phyloP scores from a whole-genome alignment of 2,329 filamentous ascomycete species.

The Penicillium sp. region DNA sequence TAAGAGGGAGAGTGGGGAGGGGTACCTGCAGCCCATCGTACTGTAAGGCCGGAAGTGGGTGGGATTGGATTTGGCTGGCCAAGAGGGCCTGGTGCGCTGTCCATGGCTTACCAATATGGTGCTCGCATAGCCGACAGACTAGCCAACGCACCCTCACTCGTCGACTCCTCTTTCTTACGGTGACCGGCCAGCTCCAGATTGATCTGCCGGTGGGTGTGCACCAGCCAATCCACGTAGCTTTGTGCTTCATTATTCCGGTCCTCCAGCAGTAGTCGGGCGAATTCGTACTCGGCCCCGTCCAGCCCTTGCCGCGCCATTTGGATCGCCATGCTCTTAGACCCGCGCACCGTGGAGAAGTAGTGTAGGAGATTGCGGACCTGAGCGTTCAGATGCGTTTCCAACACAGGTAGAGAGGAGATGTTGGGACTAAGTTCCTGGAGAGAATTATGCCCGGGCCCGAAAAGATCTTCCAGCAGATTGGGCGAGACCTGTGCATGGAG shows the following conservation, averaged over 20 bases:
- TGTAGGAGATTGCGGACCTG: slow-evolving; percentile 93
- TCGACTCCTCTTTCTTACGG: slow-evolving; percentile 48
- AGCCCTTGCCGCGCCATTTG: slow-evolving; percentile 90
- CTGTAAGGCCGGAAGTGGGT: neutral
- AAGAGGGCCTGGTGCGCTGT: neutral
- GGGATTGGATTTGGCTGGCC: neutral
- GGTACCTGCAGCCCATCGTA: slow-evolving; percentile 5
- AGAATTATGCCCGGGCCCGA: slow-evolving; percentile 71
- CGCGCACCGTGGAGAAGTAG: slow-evolving; percentile 76
- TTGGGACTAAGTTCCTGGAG: slow-evolving; percentile 81
- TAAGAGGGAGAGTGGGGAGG: neutral
- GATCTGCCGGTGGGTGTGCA: slow-evolving; percentile 89
- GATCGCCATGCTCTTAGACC: slow-evolving; percentile 83
- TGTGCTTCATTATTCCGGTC: slow-evolving; percentile 97
- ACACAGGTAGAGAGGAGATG: slow-evolving; percentile 73
- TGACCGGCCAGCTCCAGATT: slow-evolving; percentile 72
- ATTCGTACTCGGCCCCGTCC: slow-evolving; percentile 95
- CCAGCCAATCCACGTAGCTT: slow-evolving; percentile 97
- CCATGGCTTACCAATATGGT: slow-evolving; percentile 43
- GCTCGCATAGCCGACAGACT: slow-evolving; percentile 48
- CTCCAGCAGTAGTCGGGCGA: slow-evolving; percentile 85
- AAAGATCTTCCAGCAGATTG: slow-evolving; percentile 85
- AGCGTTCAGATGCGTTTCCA: slow-evolving; percentile 90
- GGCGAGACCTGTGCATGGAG: slow-evolving; percentile 89
- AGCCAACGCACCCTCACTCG: slow-evolving; percentile 44